A percentile compares a stretch with the other conserved stretches of the same genome.
These are phyloP conservation scores for Rhododendron williamsianum DNA, from an alignment of 148 eudicot species.

Conservation along the genomic window DNA sequence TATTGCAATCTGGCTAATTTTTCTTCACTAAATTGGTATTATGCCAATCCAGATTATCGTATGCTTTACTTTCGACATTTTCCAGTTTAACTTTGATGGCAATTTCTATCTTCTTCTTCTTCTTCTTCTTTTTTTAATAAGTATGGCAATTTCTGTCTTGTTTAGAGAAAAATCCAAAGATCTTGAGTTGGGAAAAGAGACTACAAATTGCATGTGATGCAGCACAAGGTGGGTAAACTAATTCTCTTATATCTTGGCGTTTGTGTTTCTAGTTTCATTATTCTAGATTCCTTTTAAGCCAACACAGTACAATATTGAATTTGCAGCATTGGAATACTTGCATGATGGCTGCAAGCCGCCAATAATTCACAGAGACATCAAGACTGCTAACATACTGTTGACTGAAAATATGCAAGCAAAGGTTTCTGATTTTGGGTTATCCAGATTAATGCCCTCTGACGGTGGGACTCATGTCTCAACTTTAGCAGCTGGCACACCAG, in stretches of 20 bases:
- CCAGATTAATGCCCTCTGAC: not conserved
- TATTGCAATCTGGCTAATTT: not conserved
- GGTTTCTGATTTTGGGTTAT: slow-evolving; percentile 4
- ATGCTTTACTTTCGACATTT: not conserved
- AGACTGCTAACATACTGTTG: slow-evolving; percentile 1
- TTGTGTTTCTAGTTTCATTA: not conserved
- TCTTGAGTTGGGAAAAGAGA: not conserved
- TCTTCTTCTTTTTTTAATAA: no score
- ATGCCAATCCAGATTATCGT: not conserved
- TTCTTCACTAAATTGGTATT: not conserved
- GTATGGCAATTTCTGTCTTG: not conserved
- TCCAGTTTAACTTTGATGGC: not conserved
- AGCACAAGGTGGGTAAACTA: not conserved
- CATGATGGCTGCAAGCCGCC: slow-evolving; percentile 9
- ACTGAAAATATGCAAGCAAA: slow-evolving; percentile 3
- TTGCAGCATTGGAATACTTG: not conserved
- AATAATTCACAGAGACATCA: slow-evolving; percentile 14
- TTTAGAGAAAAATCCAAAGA: not conserved
- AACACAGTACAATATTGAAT: not conserved
- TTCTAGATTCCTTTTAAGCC: not conserved
- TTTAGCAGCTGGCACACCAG: not conserved
- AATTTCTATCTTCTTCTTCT: not conserved
- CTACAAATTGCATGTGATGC: not conserved
- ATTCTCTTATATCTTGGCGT: not conserved
- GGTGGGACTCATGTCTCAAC: not conserved